phyloP scores from a whole-genome alignment of 768 basidiomycete genomes.

The Tulasnella calospora region DNA sequence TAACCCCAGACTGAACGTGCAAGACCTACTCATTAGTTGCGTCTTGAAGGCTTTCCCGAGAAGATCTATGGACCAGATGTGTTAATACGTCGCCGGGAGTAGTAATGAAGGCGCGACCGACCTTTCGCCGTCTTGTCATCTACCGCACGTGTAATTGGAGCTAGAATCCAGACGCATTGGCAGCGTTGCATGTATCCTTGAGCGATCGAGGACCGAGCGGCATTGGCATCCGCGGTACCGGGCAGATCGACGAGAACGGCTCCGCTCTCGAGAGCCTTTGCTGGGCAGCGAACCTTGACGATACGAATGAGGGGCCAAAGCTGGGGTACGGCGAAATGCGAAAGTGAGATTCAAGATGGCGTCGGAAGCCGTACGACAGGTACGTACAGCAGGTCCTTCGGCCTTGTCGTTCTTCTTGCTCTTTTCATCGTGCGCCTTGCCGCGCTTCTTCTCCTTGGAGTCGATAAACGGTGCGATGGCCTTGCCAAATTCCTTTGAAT shows the following conservation, averaged over 20 bases:
- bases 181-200: slow-evolving; percentile 65
- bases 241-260: slow-evolving; percentile 61
- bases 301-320: slow-evolving; percentile 61
- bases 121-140: slow-evolving; percentile 62
- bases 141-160: slow-evolving; percentile 58
- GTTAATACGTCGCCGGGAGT: neutral
- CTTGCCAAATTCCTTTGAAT: slow-evolving; percentile 50
- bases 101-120: slow-evolving; percentile 28
- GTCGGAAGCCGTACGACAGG: neutral
- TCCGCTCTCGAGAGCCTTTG: slow-evolving; percentile 53
- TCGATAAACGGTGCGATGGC: slow-evolving; percentile 62
- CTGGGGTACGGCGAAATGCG: slow-evolving; percentile 32
- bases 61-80: slow-evolving; percentile 40
- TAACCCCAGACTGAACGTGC: no score
- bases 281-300: slow-evolving; percentile 54
- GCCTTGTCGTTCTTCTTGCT: slow-evolving; percentile 34
- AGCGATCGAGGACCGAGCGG: slow-evolving; percentile 57
- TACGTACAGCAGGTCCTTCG: slow-evolving; percentile 36
- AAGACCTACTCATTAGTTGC: slow-evolving; percentile 51
- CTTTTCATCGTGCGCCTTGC: slow-evolving; percentile 41
- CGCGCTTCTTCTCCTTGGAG: slow-evolving; percentile 55
- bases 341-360: neutral
- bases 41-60: slow-evolving; percentile 60
- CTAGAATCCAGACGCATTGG: slow-evolving; percentile 61
- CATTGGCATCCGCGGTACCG: slow-evolving; percentile 60